A percentile compares a stretch with the other conserved stretches of the same genome.
These are phyloP conservation scores for Apiospora pterosperma DNA, from an alignment of 2,329 filamentous ascomycete species.

Conservation along the genomic window DNA sequence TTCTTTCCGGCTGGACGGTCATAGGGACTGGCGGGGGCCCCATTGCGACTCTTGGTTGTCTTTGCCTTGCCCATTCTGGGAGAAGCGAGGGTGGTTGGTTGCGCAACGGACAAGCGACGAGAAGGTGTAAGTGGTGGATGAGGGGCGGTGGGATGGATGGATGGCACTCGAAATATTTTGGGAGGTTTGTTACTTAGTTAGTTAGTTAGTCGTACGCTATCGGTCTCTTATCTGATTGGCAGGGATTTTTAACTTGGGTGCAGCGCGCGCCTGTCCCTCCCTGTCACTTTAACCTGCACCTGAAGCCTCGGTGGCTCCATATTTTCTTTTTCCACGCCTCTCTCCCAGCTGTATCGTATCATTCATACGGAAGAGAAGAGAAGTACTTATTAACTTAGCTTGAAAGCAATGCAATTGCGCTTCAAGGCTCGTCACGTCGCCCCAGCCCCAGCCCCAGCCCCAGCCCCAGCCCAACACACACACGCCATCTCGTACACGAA, in stretches of 20 bases:
- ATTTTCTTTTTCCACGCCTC: neutral
- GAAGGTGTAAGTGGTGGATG: neutral
- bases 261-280: neutral
- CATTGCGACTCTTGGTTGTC: constrained; percentile 30
- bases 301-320: neutral
- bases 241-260: neutral
- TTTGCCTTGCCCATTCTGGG: constrained; percentile 38
- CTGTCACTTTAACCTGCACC: too few species aligned
- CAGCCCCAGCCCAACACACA: too few species aligned
- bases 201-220: too few species aligned
- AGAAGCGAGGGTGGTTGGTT: neutral
- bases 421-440: neutral
- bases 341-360: neutral
- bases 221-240: neutral
- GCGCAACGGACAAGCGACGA: neutral
- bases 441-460: too few species aligned
- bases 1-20: constrained; percentile 29
- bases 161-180: constrained; percentile 3
- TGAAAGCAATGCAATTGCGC: neutral
- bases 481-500: neutral
- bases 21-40: constrained; percentile 34
- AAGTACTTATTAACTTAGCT: too few species aligned
- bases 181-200: neutral
- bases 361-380: too few species aligned
- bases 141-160: neutral